These are phyloP conservation scores for Aspergillus wentii DNA, from an alignment of 495 filamentous ascomycete genomes.

Conservation along the genomic window DNA sequence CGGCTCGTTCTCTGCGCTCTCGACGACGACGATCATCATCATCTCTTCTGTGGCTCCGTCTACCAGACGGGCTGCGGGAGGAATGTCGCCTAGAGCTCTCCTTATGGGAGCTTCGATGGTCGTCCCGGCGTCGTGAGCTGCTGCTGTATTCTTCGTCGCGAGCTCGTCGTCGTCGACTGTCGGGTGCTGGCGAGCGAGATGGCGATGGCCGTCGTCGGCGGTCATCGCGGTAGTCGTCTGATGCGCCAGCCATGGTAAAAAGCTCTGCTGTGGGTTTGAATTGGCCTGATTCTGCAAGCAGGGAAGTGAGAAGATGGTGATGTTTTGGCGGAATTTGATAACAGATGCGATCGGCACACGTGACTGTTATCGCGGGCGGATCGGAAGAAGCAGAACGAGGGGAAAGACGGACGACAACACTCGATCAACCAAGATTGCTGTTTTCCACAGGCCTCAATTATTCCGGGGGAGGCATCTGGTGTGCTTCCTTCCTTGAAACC, in stretches of 20 bases:
- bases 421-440: slow-evolving; percentile 75
- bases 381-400: too few relatives aligned
- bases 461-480: slow-evolving; percentile 91
- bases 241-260: slow-evolving; percentile 19
- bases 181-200: slow-evolving; percentile 15
- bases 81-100: slow-evolving; percentile 21
- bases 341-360: too few relatives aligned
- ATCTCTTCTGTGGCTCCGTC: slow-evolving; percentile 16
- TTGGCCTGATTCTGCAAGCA: too few relatives aligned
- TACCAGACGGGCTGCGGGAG: slow-evolving; percentile 25
- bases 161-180: slow-evolving; percentile 20
- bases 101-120: slow-evolving; percentile 26
- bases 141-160: slow-evolving; percentile 16
- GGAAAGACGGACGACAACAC: too few relatives aligned
- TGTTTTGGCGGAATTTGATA: too few relatives aligned
- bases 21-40: slow-evolving; percentile 22
- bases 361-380: too few relatives aligned
- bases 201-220: slow-evolving; percentile 16
- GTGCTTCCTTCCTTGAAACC: slow-evolving; percentile 19
- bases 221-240: slow-evolving; percentile 13
- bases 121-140: slow-evolving; percentile 27
- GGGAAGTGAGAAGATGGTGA: too few relatives aligned
- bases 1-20: slow-evolving; percentile 21
- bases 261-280: too few relatives aligned
- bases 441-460: slow-evolving; percentile 92